phyloP scores from a whole-genome alignment of 352 stramenopile genomes.

The Peronospora farinosa region DNA sequence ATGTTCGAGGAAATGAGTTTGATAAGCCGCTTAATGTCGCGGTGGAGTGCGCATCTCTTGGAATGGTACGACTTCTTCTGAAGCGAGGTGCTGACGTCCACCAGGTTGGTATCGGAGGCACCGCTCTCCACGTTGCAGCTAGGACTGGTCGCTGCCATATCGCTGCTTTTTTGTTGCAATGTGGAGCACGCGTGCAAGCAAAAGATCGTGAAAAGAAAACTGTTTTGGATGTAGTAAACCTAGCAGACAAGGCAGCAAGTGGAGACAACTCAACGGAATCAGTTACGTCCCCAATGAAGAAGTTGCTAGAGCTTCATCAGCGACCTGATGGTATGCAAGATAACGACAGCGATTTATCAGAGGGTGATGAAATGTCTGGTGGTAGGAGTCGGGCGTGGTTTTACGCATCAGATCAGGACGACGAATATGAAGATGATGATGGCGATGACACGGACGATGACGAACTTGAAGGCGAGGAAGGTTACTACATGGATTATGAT shows the following conservation, averaged over 20 bases:
- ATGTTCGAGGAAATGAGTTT: conserved; percentile 44
- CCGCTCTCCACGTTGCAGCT: conserved; percentile 62
- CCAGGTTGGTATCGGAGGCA: conserved; percentile 42
- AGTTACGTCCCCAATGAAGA: conserved; percentile 40
- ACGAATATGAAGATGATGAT: conserved; percentile 42
- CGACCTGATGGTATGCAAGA: conserved; percentile 14
- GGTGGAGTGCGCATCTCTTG: conserved; percentile 48
- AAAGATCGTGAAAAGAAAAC: conserved; percentile 46
- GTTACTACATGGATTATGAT: conserved; percentile 51
- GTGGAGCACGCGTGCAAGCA: conserved; percentile 50
- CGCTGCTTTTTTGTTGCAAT: conserved; percentile 69
- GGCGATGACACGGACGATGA: conserved; percentile 51
- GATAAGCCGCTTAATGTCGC: conserved; percentile 68
- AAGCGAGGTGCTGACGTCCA: conserved; percentile 71
- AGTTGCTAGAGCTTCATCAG: conserved; percentile 50
- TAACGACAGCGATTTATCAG: conserved; percentile 50
- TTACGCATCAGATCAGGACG: conserved; percentile 39
- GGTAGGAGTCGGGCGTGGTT: conserved; percentile 30
- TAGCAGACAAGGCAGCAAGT: conserved; percentile 6
- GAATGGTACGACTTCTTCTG: conserved; percentile 73
- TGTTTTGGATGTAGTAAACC: conserved; percentile 41
- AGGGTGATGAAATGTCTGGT: conserved; percentile 30
- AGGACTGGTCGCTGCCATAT: conserved; percentile 60
- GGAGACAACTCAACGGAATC: conserved; percentile 1
- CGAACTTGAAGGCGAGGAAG: conserved; percentile 47